Evolutionary conservation across 2,329 filamentous ascomycete genomes (phyloP).

Genomic region (Alternaria arbusti): DNA sequence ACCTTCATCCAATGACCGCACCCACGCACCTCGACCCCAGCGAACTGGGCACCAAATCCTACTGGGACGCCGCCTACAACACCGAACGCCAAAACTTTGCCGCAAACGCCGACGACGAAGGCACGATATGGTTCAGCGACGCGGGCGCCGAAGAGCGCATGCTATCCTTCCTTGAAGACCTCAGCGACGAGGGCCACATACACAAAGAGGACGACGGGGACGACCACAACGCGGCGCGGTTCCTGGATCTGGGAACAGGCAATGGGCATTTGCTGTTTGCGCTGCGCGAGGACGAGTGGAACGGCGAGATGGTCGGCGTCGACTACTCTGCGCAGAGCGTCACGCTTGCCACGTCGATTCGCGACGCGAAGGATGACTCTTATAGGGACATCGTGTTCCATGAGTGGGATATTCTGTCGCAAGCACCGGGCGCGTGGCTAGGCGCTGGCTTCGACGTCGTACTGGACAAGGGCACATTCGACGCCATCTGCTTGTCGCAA

Average conservation of each 20-base stretch:
- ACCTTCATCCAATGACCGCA: slow-evolving; percentile 16
- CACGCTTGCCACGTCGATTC: slow-evolving; percentile 71
- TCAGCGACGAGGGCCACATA: slow-evolving; percentile 60
- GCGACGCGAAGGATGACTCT: slow-evolving; percentile 38
- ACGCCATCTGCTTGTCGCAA: slow-evolving; percentile 81
- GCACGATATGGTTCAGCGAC: slow-evolving; percentile 97
- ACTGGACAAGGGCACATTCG: slow-evolving; percentile 98
- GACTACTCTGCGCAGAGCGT: slow-evolving; percentile 85
- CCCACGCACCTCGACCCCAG: slow-evolving; percentile 69
- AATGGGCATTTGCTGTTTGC: slow-evolving; percentile 91
- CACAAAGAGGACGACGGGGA: slow-evolving; percentile 44
- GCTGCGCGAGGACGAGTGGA: slow-evolving; percentile 73
- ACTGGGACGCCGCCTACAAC: slow-evolving; percentile 70
- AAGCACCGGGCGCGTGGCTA: slow-evolving; percentile 62
- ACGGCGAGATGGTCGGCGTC: slow-evolving; percentile 77
- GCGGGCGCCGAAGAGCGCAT: slow-evolving; percentile 85
- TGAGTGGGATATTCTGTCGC: slow-evolving; percentile 59
- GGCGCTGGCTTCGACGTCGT: slow-evolving; percentile 80
- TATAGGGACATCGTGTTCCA: slow-evolving; percentile 56
- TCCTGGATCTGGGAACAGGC: slow-evolving; percentile 90
- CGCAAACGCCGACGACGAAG: slow-evolving; percentile 76
- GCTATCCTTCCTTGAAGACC: slow-evolving; percentile 63
- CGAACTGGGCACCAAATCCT: slow-evolving; percentile 79
- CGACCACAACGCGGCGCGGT: slow-evolving; percentile 44
- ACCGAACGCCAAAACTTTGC: slow-evolving; percentile 74